Percentiles rank a stretch among this genome's conserved stretches.
Evolutionary conservation across 768 basidiomycete genomes (phyloP).

Genomic region (Gymnopilus dilepis): DNA sequence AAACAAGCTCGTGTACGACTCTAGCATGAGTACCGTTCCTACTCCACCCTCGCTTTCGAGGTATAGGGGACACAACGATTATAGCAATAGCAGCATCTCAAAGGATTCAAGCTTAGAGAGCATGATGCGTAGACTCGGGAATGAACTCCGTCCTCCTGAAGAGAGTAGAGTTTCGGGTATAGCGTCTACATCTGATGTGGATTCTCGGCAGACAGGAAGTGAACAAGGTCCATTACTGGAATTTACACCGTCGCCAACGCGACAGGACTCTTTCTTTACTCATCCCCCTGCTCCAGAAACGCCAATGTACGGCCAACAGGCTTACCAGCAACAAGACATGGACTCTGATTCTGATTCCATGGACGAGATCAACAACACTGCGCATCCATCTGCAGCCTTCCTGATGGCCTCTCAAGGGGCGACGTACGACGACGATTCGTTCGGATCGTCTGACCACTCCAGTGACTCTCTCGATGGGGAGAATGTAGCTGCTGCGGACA

Average conservation of each 20-base stretch:
- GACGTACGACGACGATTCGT: constrained; percentile 52
- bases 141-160: constrained; percentile 26
- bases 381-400: constrained; percentile 74
- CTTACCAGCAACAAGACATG: constrained; percentile 21
- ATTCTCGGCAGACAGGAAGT: constrained; percentile 34
- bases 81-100: constrained; percentile 49
- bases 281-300: constrained; percentile 18
- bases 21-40: constrained; percentile 71
- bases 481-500: constrained; percentile 42
- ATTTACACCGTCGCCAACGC: neutral
- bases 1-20: constrained; percentile 47
- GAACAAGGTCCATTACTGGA: constrained; percentile 1
- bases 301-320: constrained; percentile 22
- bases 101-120: constrained; percentile 68
- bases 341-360: constrained; percentile 68
- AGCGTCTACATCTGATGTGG: constrained; percentile 32
- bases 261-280: neutral
- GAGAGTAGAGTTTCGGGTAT: constrained; percentile 30
- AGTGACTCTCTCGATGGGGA: constrained; percentile 60
- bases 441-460: constrained; percentile 60
- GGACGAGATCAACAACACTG: constrained; percentile 60
- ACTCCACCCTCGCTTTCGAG: constrained; percentile 74
- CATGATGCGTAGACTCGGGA: constrained; percentile 61
- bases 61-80: constrained; percentile 54
- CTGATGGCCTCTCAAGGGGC: constrained; percentile 59